Base-by-base conservation (phyloP, 345 rosid species). In the Camelina hispida region DNA sequence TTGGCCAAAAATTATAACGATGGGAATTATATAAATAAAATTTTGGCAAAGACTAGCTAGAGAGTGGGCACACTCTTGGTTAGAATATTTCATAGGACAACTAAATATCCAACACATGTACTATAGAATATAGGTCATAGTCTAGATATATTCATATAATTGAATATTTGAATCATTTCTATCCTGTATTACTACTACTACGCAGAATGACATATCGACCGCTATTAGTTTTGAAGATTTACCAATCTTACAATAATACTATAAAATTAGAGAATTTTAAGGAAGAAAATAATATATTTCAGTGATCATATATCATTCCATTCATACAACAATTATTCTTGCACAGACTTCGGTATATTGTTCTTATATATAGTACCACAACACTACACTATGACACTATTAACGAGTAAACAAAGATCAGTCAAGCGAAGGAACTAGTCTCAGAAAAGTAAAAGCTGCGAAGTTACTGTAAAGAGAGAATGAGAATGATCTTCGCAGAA, bases 371-470 rank as follows among this genome's bases (percentile, higher is more conserved):
- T 28, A 28, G 30, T 28, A 28, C 35, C n/a, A 22, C 17, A 47
- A 35, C 17, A 59, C 66, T 30, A 30, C 55, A 30, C 18, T 14
- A 15, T 48, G 9, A 43, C 18, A 69, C 43, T 70, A 48, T 34
- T 5, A 46, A 18, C 18, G 74, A 58, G 55, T 51, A 50, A 38
- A 16, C 16, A 4, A 28, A 72, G 11, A 62, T 62, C 69, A 54
- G 77, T 73, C 70, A 73, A 73, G 14, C 32, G 18, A 73, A 72
- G 54, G 64, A 58, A 54, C 17, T 72, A 15, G 55, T 55, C 17
- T 20, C 58, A 46, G 17, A 38, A 78, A 78, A 78, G 73, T 72
- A 66, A 78, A 78, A 78, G 81, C 78, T 78, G 63, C 55, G 20
- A 51, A 44, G 38, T 66, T 66, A 42, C 62, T 57, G 50, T 72